Evolutionary conservation across 1,139 yeast species (phyloP), one percentile per base, ranked within the genome.

Genomic region (Chernovozyma sophiae-reginae): DNA sequence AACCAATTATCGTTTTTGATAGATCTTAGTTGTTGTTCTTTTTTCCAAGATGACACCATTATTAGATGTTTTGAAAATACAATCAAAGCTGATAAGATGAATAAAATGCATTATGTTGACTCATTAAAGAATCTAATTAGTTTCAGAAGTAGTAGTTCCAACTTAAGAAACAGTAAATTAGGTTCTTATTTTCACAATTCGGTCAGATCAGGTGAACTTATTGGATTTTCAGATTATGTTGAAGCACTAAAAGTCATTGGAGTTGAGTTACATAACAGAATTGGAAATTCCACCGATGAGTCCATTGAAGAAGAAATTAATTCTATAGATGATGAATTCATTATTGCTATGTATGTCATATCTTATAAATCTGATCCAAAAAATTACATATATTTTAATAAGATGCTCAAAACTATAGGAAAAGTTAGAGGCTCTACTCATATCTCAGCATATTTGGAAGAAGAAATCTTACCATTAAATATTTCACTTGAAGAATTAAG

Each of bases 81-180:
- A 22, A 57, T 68, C 1, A 49, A 53, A 1, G 59, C 77, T 7
- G 96, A 89, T 53, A 72, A 76, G 0, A 47, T 40, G 0, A 74
- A 79, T 45, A 56, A 62, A 4, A 76, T 87, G 5, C 61, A 69
- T 33, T 89, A 87, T 48, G 79, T 83, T 40, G 97, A 90, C 54
- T 79, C 87, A 3, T 48, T 68, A 33, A 58, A 38, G 50, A 46
- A 32, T 45, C 52, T 3, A 40, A 40, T 19, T 38, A 42, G 20
- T 36, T 38, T 4, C 22, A 47, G n/a, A 49, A 46, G 27, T 41
- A 43, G 15, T 26, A 41, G 13, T 17, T 18, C 30, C 4, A 22
- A 19, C 12, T 18, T 29, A n/a, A 29, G 38, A 29, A 26, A 27
- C 20, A 44, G 36, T 33, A 63, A 60, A 37, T 46, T 67, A 13